Conservation (phyloP, 768 basidiomycete species). For the Tricholoma furcatifolium region DNA sequence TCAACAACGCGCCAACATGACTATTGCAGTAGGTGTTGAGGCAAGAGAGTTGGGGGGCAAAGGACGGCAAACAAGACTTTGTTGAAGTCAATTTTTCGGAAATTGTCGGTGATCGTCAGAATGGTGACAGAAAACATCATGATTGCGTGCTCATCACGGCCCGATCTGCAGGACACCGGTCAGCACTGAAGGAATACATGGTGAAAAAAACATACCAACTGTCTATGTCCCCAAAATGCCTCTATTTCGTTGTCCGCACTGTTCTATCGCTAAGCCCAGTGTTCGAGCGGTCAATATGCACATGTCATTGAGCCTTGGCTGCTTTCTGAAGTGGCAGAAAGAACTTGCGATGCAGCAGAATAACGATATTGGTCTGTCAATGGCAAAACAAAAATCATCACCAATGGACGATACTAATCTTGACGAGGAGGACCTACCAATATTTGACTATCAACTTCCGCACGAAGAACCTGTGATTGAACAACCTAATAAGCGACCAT, state of each 20-base stretch:
- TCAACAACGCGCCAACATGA: conserved; percentile 3
- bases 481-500: too few relatives aligned
- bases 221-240: background rate
- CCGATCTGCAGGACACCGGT: background rate
- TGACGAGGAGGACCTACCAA: conserved; percentile 16
- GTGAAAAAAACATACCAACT: background rate
- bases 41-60: background rate
- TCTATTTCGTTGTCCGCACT: background rate
- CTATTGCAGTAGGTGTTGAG: background rate
- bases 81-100: too few relatives aligned
- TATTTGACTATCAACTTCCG: too few relatives aligned
- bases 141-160: background rate
- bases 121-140: background rate
- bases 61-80: background rate
- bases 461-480: too few relatives aligned
- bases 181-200: background rate
- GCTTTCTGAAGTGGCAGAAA: background rate
- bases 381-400: background rate
- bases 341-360: background rate
- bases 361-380: background rate
- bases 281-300: background rate
- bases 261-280: background rate
- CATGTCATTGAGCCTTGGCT: background rate
- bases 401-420: background rate
- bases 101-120: background rate